These are phyloP conservation scores for Arachnomyces sp. DNA, from an alignment of 2,329 filamentous ascomycete genomes.

Conservation along the genomic window DNA sequence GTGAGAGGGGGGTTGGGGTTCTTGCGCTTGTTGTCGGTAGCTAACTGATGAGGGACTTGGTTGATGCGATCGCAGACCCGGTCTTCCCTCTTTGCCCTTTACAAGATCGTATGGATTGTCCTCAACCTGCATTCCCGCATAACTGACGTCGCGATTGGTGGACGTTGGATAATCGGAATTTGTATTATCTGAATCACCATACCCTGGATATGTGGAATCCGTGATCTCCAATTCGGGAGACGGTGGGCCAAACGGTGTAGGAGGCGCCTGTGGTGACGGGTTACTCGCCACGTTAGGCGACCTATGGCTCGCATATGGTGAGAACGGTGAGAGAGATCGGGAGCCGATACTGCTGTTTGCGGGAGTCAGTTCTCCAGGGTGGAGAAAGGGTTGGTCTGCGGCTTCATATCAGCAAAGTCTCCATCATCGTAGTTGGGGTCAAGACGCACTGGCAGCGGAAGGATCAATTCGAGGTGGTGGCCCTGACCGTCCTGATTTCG, in stretches of 20 bases:
- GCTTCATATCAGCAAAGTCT: constrained; percentile 1
- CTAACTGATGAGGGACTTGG: not conserved
- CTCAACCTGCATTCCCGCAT: too few species aligned
- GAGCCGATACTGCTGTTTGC: constrained; percentile 54
- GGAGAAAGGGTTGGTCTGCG: constrained; percentile 36
- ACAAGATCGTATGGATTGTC: too few species aligned
- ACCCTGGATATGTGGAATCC: constrained; percentile 17
- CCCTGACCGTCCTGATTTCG: constrained; percentile 38
- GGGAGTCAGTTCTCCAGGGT: constrained; percentile 49
- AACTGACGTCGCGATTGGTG: too few species aligned
- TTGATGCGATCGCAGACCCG: too few species aligned
- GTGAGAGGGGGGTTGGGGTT: constrained; percentile 9
- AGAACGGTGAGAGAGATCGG: constrained; percentile 55
- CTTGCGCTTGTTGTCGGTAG: too few species aligned
- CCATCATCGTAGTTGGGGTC: not conserved
- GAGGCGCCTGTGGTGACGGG: constrained; percentile 15
- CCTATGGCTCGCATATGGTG: constrained; percentile 42
- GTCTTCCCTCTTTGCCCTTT: too few species aligned
- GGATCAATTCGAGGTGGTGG: constrained; percentile 50
- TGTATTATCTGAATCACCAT: constrained; percentile 27
- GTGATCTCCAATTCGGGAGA: constrained; percentile 7
- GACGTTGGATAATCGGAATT: not conserved
- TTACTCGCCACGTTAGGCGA: constrained; percentile 26
- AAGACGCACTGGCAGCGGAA: constrained; percentile 47
- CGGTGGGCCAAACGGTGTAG: constrained; percentile 14